Base-by-base conservation (phyloP, 495 filamentous ascomycete species). In the Aspergillus mulundensis region DNA sequence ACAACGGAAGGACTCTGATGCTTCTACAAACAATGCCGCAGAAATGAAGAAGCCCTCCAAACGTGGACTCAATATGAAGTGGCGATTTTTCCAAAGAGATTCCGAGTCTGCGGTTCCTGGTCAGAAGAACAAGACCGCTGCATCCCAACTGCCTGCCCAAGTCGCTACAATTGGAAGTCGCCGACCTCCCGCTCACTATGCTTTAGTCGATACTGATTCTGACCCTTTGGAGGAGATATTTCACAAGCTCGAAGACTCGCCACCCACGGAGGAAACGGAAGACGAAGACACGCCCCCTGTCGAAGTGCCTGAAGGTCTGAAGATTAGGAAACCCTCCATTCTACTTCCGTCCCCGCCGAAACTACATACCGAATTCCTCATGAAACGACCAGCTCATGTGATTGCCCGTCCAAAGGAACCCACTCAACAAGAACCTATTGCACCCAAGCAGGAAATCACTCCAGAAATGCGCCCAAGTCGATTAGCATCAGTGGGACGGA, bases 401-500 rank as follows among this genome's bases (percentile, higher is more conserved):
- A 10, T 36, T 14, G 32, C 2, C 12, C 7, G 32, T 14, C 74
- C 80, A 3, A 72, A 65, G 55, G 73, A 76, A n/a, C 74, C 61
- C 42, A 72, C 68, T 53, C 73, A 63, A 41, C 64, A 68, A 42
- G 62, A 66, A 38, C 42, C 61, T 1, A 48, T 60, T 36, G 23
- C 39, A 5, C 20, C 56, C 15, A 63, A 60, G 0, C 46, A 55
- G 6, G 54, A 71, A n/a, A 46, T 32, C 6, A 62, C 51, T 36
- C 61, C 67, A 2, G 59, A 71, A 19, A 62, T 64, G 25, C 73
- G 63, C 0, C 68, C 65, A 42, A 74, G 69, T 57, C 73, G 84
- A 43, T 73, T 96, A 24, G 83, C 86, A 36, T 92, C 91, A 62
- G 85, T 97, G 52, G 93, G 92, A 12, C 87, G 93, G 10, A 97